Percentiles rank a stretch among this genome's conserved stretches.
These are phyloP conservation scores for Lepidopterella palustris DNA, from an alignment of 495 filamentous ascomycete genomes.

Conservation along the genomic window DNA sequence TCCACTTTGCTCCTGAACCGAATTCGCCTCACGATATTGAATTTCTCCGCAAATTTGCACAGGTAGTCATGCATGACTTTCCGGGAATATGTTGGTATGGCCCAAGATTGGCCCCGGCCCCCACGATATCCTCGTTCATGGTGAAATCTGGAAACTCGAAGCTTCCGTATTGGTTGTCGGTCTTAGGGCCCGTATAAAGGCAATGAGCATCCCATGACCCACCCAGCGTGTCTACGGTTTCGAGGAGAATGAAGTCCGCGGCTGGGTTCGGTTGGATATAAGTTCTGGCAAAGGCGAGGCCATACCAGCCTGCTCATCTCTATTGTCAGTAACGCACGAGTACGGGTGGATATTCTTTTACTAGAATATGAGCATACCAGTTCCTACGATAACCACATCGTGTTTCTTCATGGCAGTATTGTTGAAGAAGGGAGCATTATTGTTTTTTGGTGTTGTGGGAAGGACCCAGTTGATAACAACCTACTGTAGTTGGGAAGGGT, in stretches of 20 bases:
- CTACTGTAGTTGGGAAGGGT: too few relatives aligned
- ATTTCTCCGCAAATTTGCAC: conserved; percentile 45
- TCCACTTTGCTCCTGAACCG: neutral
- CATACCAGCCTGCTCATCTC: conserved; percentile 51
- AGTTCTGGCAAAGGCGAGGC: conserved; percentile 53
- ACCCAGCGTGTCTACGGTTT: conserved; percentile 51
- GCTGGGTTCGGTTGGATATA: conserved; percentile 49
- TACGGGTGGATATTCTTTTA: too few relatives aligned
- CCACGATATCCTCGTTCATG: conserved; percentile 52
- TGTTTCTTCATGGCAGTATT: too few relatives aligned
- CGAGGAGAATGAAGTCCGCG: conserved; percentile 47
- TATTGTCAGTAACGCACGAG: too few relatives aligned
- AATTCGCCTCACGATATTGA: neutral
- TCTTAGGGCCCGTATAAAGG: conserved; percentile 59
- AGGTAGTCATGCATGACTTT: conserved; percentile 58
- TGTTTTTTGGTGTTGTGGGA: too few relatives aligned
- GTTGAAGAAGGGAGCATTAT: too few relatives aligned
- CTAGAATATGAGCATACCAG: too few relatives aligned
- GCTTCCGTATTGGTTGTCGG: conserved; percentile 55
- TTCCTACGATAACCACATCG: too few relatives aligned
- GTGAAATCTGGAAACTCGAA: conserved; percentile 68
- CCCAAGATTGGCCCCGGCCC: conserved; percentile 43
- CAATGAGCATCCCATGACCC: conserved; percentile 55
- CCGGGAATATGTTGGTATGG: conserved; percentile 62
- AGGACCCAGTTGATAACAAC: too few relatives aligned